Evolutionary conservation across 1,284 basidiomycete species (phyloP).

Genomic region (Pseudozyma thailandica): DNA sequence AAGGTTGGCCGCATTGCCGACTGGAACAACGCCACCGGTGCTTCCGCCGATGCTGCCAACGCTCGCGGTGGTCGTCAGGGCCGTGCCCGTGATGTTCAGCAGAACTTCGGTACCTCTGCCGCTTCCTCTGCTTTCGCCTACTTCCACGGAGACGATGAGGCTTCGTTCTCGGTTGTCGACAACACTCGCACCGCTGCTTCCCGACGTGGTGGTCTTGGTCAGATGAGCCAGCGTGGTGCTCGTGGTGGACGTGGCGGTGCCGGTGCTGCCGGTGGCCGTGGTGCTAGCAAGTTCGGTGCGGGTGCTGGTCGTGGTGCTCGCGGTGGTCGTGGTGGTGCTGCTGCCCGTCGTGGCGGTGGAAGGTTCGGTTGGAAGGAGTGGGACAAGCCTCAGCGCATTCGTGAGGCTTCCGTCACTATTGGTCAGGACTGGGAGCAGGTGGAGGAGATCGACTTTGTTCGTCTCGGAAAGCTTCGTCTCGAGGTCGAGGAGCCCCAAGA

Average conservation of each 20-base stretch:
- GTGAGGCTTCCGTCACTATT: constrained; percentile 94
- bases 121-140: constrained; percentile 87
- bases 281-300: constrained; percentile 55
- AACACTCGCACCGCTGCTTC: constrained; percentile 71
- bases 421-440: constrained; percentile 90
- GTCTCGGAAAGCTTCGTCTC: constrained; percentile 88
- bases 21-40: constrained; percentile 79
- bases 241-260: constrained; percentile 63
- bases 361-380: constrained; percentile 89
- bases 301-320: constrained; percentile 16
- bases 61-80: constrained; percentile 49
- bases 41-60: constrained; percentile 70
- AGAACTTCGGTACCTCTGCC: constrained; percentile 54
- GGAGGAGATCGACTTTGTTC: constrained; percentile 96
- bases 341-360: constrained; percentile 69
- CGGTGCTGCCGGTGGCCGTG: constrained; percentile 46
- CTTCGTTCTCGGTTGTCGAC: constrained; percentile 95
- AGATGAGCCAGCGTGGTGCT: constrained; percentile 64
- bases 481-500: constrained; percentile 74
- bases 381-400: constrained; percentile 88
- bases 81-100: constrained; percentile 55
- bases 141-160: constrained; percentile 98
- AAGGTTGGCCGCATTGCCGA: constrained; percentile 97
- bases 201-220: constrained; percentile 69
- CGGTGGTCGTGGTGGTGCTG: constrained; percentile 50